Evolutionary conservation across 176 grass and related monocot genomes (phyloP), one percentile per base, ranked within the genome.

Genomic region (Chrysopogon serrulatus): DNA sequence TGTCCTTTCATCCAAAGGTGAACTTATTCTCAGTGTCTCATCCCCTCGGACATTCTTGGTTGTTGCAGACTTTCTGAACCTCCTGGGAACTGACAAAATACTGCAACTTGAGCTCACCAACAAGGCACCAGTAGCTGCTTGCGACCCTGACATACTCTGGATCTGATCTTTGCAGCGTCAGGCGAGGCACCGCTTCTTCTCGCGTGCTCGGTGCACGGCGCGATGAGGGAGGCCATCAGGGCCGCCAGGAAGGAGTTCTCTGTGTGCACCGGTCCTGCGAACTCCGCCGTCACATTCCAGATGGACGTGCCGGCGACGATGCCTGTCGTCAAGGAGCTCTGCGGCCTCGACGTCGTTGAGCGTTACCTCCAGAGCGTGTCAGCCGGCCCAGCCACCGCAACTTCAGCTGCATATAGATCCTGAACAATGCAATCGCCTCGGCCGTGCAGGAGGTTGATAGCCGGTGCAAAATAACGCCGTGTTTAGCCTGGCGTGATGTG

Each of bases 161-260:
- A 28, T n/a, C 23, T 8, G 1, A 69, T 15, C 24, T 23, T 34
- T 78, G 73, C 85, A 96, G 94, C 94, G 6, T 97, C 92, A 9
- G 94, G 94, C 6, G 94, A 97, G 80, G 83, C 94, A 5, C 94
- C 94, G 7, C 85, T 97, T 74, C 87, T 97, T 60, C 89, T 97
- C 19, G 91, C 94, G 23, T 59, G 80, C 30, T 94, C 94, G 14
- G 92, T 97, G 85, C 94, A 97, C 80, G 94, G 94, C 56, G 94
- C 94, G 24, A 90, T 90, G 79, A 82, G 94, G 83, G 92, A 97
- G 79, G 94, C 94, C 43, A 92, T 97, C 59, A 85, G 94, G 63
- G 92, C 92, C 6, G 87, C 92, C 23, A 71, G 94, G 35, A 82
- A 24, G 47, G 90, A 92, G 35, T 92, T 90, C 79, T 9, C 30